Evolutionary conservation across 768 basidiomycete genomes (phyloP).

Genomic region (Baorangia bicolor): DNA sequence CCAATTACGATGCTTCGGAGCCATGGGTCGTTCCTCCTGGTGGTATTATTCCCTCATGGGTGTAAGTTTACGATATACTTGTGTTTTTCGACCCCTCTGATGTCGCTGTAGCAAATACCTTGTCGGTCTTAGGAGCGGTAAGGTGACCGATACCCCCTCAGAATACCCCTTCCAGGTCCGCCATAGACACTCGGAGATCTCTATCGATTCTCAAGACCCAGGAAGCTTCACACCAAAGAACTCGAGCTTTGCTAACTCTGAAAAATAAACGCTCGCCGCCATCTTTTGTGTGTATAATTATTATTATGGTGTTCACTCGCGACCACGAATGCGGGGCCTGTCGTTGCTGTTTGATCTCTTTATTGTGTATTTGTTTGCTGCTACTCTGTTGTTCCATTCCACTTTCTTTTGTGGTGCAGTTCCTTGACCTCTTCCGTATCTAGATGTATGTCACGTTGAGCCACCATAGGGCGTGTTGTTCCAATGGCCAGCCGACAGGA

Average conservation of each 20-base stretch:
- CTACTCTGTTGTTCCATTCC: neutral
- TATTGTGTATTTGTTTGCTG: slow-evolving; percentile 28
- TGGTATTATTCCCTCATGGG: slow-evolving; percentile 64
- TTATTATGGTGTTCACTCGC: slow-evolving; percentile 9
- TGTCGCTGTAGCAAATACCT: slow-evolving; percentile 25
- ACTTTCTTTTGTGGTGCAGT: neutral
- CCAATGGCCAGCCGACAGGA: neutral
- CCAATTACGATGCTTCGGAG: slow-evolving; percentile 63
- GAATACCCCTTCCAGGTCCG: slow-evolving; percentile 35
- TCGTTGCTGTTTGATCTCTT: slow-evolving; percentile 19
- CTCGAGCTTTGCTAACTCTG: slow-evolving; percentile 28
- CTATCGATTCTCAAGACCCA: slow-evolving; percentile 33
- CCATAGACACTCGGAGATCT: slow-evolving; percentile 32
- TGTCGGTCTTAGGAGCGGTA: slow-evolving; percentile 9
- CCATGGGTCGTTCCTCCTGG: slow-evolving; percentile 73
- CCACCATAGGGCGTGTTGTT: neutral
- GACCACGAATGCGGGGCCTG: slow-evolving; percentile 14
- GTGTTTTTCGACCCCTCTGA: neutral
- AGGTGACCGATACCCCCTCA: neutral
- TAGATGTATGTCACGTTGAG: slow-evolving; percentile 8
- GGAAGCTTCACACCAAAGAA: slow-evolving; percentile 24
- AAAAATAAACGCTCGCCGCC: slow-evolving; percentile 18
- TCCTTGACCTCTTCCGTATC: neutral
- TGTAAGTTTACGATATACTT: slow-evolving; percentile 42
- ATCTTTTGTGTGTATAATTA: neutral